A percentile compares a stretch with the other conserved stretches of the same genome.
These are phyloP conservation scores for Yarrowia deformans DNA, from an alignment of 805 yeast species.

Conservation along the genomic window DNA sequence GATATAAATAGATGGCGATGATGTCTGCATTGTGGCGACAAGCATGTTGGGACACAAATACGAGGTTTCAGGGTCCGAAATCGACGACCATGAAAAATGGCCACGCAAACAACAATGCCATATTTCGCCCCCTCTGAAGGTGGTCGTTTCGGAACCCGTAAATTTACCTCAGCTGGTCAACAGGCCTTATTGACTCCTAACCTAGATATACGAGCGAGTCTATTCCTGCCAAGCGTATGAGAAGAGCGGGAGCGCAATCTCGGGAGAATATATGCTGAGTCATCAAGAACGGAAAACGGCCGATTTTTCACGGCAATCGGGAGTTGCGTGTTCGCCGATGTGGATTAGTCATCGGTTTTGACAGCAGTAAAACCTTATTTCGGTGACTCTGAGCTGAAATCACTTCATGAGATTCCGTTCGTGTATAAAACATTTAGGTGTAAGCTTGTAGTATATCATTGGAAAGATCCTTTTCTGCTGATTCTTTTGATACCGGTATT, in stretches of 20 bases:
- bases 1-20: conserved; percentile 10
- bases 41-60: not conserved
- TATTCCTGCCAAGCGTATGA: conserved; percentile 2
- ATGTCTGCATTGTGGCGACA: not conserved
- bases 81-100: too few species aligned
- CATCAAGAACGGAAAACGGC: not conserved
- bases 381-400: too few species aligned
- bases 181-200: conserved; percentile 19
- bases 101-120: too few species aligned
- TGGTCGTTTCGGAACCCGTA: not conserved
- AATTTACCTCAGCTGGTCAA: conserved; percentile 11
- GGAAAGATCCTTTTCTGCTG: not conserved
- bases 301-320: too few species aligned
- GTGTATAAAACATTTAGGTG: not conserved
- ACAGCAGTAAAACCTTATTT: too few species aligned
- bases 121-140: too few species aligned
- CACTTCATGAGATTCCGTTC: too few species aligned
- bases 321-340: too few species aligned
- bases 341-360: too few species aligned
- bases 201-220: conserved; percentile 33
- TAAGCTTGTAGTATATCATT: not conserved
- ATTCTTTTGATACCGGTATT: not conserved
- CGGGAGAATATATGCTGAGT: not conserved
- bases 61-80: too few species aligned
- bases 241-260: too few species aligned